Conservation (phyloP, 345 rosid genomes). For the Gynandropsis gynandra region DNA sequence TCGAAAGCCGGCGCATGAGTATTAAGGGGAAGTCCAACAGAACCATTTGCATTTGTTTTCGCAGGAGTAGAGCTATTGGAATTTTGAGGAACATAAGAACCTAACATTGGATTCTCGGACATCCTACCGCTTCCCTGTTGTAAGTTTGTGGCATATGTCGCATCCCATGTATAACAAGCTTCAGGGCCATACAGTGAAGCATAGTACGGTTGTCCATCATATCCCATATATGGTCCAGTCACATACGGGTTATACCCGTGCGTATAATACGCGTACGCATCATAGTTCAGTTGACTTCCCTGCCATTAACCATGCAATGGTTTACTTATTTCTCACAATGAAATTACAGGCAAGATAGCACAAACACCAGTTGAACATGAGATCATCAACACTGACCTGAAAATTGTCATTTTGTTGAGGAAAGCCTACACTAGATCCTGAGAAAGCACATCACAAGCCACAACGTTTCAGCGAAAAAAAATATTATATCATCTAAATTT, state of each 20-base stretch:
- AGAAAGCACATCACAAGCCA: constrained; percentile 18
- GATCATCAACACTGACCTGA: constrained; percentile 31
- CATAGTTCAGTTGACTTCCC: constrained; percentile 42
- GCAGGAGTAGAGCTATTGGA: not conserved
- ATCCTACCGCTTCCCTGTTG: constrained; percentile 30
- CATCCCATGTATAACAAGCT: constrained; percentile 12
- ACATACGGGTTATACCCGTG: too few species aligned
- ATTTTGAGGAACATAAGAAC: constrained; percentile 22
- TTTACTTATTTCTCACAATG: constrained; percentile 12
- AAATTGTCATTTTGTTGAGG: constrained; percentile 34
- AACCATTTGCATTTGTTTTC: not conserved
- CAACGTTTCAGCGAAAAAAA: not conserved
- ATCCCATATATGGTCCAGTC: too few species aligned
- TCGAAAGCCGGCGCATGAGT: constrained; percentile 26
- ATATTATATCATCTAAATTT: not conserved
- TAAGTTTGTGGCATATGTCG: constrained; percentile 35
- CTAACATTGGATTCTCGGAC: constrained; percentile 31
- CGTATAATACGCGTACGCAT: constrained; percentile 38
- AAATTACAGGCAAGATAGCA: constrained; percentile 1
- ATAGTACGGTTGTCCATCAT: too few species aligned
- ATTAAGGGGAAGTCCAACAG: constrained; percentile 28
- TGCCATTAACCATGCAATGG: constrained; percentile 18
- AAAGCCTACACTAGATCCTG: constrained; percentile 46
- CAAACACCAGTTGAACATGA: constrained; percentile 11
- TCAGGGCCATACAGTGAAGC: too few species aligned